Conservation (phyloP, 371 early-diverging fungal species). For the Actinomortierella ambigua region DNA sequence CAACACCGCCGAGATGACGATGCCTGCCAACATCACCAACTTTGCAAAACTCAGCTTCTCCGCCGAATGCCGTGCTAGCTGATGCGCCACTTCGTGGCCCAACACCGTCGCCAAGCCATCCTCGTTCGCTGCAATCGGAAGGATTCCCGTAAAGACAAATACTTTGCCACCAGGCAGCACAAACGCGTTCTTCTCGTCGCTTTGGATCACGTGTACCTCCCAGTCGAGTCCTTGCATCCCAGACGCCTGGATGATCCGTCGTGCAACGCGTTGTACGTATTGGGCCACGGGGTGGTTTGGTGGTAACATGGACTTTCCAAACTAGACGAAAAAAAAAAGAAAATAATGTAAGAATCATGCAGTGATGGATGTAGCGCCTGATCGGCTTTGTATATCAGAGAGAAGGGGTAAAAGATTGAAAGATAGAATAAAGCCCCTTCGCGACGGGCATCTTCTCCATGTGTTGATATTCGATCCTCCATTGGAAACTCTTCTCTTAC, state of each 20-base stretch:
- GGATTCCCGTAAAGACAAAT: slow-evolving; percentile 88
- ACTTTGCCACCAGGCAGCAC: slow-evolving; percentile 94
- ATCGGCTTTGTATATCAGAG: neutral
- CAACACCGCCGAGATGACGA: slow-evolving; percentile 50
- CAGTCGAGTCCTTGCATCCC: slow-evolving; percentile 71
- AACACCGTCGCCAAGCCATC: slow-evolving; percentile 93
- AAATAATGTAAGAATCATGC: neutral
- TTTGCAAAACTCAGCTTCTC: slow-evolving; percentile 83
- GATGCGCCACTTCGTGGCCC: slow-evolving; percentile 90
- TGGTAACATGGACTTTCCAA: slow-evolving; percentile 63
- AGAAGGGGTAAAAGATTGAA: neutral
- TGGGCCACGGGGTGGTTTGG: slow-evolving; percentile 57
- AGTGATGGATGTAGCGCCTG: neutral
- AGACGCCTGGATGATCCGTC: slow-evolving; percentile 69
- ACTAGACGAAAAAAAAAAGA: slow-evolving; percentile 34
- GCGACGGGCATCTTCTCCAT: neutral
- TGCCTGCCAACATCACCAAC: slow-evolving; percentile 56
- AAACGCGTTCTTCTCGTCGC: slow-evolving; percentile 87
- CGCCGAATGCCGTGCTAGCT: slow-evolving; percentile 81
- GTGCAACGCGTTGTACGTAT: slow-evolving; percentile 69
- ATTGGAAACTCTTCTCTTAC: slow-evolving; percentile 1
- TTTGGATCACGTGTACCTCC: slow-evolving; percentile 84
- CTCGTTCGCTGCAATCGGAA: slow-evolving; percentile 81
- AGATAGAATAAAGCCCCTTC: neutral
- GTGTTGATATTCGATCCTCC: neutral